Percentiles rank a stretch among this genome's conserved stretches.
Conservation (phyloP, 345 rosid species). For the Capsella bursapastoris region DNA sequence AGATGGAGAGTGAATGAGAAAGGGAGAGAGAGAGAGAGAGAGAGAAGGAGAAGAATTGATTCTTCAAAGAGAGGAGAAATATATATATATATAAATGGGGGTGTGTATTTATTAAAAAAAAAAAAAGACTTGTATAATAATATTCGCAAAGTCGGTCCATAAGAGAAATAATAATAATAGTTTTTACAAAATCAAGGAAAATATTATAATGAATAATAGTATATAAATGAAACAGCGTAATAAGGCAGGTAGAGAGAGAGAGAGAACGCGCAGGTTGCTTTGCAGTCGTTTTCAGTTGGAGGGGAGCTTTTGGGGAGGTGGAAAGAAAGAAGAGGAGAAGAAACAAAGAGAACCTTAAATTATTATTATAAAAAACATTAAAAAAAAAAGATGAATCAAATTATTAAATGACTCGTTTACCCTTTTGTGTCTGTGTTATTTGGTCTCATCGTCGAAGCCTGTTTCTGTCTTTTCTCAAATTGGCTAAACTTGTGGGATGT, state of each 20-base stretch:
- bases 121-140: background rate
- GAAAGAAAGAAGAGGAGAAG: background rate
- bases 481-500: constrained; percentile 34
- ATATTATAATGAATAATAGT: background rate
- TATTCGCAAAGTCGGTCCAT: constrained; percentile 46
- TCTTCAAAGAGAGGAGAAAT: constrained; percentile 33
- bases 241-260: constrained; percentile 62
- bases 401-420: constrained; percentile 48
- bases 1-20: constrained; percentile 7
- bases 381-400: background rate
- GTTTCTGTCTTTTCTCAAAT: constrained; percentile 33
- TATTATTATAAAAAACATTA: constrained; percentile 3
- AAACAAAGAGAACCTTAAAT: constrained; percentile 66
- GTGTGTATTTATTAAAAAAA: background rate
- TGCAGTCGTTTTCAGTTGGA: constrained; percentile 83
- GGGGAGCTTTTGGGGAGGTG: constrained; percentile 45
- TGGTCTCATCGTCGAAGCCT: background rate
- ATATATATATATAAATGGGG: constrained; percentile 27
- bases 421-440: constrained; percentile 31
- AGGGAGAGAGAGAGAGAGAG: constrained; percentile 3
- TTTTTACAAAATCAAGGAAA: constrained; percentile 29
- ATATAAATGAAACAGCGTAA: constrained; percentile 36
- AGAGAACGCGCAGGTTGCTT: constrained; percentile 65
- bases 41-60: constrained; percentile 23
- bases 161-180: constrained; percentile 10